Percentiles rank a stretch among this genome's conserved stretches.
Evolutionary conservation across 495 filamentous ascomycete genomes (phyloP).

Genomic region (Letharia columbiana): DNA sequence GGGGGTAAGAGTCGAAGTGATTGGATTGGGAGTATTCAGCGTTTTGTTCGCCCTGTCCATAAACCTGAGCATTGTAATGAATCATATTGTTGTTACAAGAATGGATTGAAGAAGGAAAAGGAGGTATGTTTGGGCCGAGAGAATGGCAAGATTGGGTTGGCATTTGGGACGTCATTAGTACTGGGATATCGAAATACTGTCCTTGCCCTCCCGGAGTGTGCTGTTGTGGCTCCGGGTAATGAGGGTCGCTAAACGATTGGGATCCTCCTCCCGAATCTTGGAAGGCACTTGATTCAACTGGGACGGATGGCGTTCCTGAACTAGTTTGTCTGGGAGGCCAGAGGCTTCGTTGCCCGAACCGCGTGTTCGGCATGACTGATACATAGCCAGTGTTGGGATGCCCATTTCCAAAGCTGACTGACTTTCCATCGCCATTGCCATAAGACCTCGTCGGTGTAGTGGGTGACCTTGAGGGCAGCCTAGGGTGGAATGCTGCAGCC

Average conservation of each 20-base stretch:
- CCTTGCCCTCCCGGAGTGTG: not conserved
- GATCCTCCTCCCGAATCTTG: not conserved
- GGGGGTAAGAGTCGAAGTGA: slow-evolving; percentile 22
- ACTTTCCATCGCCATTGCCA: not conserved
- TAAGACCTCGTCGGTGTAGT: not conserved
- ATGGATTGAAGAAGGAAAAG: not conserved
- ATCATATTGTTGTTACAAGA: not conserved
- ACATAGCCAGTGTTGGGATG: not conserved
- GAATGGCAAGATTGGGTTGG: not conserved
- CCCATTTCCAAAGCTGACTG: not conserved
- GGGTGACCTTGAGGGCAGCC: not conserved
- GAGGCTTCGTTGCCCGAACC: not conserved
- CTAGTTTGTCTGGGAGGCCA: not conserved
- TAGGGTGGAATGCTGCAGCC: not conserved
- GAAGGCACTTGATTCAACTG: not conserved
- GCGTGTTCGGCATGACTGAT: not conserved
- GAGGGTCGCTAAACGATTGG: not conserved
- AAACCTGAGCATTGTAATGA: slow-evolving; percentile 5
- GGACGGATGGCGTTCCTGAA: not conserved
- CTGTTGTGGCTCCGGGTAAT: not conserved
- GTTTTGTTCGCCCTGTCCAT: slow-evolving; percentile 18
- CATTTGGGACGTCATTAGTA: not conserved
- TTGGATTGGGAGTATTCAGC: slow-evolving; percentile 13
- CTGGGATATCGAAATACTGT: not conserved
- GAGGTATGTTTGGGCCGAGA: not conserved